phyloP scores from a whole-genome alignment of 495 filamentous ascomycete species.

The Aspergillus panamensis region DNA sequence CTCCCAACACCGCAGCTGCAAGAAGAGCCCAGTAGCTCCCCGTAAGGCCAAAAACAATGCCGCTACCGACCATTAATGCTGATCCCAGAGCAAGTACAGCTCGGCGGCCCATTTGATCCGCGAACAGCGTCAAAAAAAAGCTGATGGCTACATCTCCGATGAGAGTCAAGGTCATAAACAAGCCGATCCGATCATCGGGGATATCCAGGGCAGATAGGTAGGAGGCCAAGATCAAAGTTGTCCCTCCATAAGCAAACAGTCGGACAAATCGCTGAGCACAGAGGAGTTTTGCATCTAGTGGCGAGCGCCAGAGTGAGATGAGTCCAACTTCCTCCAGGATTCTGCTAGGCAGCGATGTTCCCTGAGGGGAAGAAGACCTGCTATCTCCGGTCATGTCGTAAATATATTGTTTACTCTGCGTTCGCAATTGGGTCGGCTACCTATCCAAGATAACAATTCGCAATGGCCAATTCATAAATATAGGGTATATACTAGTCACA shows the following conservation, averaged over 20 bases:
- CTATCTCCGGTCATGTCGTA: neutral
- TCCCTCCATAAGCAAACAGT: constrained; percentile 74
- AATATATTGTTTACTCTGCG: neutral
- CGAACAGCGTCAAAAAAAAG: constrained; percentile 69
- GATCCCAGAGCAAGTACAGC: constrained; percentile 67
- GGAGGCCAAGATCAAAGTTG: constrained; percentile 69
- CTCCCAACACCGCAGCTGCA: constrained; percentile 69
- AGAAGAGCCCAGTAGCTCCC: constrained; percentile 74
- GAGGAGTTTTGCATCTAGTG: constrained; percentile 68
- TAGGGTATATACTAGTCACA: neutral
- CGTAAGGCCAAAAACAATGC: constrained; percentile 62
- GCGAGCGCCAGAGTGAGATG: constrained; percentile 37
- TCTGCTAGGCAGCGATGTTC: neutral
- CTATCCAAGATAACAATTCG: neutral
- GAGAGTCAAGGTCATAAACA: constrained; percentile 86
- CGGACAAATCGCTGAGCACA: constrained; percentile 72
- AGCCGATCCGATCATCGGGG: constrained; percentile 68
- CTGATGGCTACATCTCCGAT: constrained; percentile 77
- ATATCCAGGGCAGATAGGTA: constrained; percentile 64
- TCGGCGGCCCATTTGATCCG: constrained; percentile 69
- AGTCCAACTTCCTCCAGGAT: constrained; percentile 39
- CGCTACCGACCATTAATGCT: constrained; percentile 62
- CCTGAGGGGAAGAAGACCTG: neutral
- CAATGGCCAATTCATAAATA: no score
- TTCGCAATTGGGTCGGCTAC: neutral